phyloP scores from a whole-genome alignment of 2,329 filamentous ascomycete species.

The Aureobasidium mangrovei region DNA sequence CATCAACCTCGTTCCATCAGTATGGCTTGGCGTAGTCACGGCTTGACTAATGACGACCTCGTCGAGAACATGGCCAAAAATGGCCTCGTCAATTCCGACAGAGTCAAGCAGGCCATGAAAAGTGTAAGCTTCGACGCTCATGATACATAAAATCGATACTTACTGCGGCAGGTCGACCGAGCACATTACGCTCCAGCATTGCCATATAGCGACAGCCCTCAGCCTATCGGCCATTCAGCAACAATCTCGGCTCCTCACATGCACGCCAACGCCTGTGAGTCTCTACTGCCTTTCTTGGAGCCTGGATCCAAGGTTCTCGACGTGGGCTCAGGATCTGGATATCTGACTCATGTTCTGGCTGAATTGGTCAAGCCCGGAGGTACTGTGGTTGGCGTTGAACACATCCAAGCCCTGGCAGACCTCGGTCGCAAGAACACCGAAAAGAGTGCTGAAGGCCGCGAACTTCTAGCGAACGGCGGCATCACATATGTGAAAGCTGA shows the following conservation, averaged over 20 bases:
- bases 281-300: constrained; percentile 49
- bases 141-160: not conserved
- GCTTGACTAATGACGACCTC: constrained; percentile 62
- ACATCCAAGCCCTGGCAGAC: constrained; percentile 39
- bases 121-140: constrained; percentile 40
- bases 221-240: constrained; percentile 56
- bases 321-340: constrained; percentile 48
- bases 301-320: constrained; percentile 43
- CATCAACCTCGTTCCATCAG: constrained; percentile 18
- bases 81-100: constrained; percentile 60
- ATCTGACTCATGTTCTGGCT: constrained; percentile 80
- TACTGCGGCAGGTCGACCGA: constrained; percentile 62
- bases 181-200: constrained; percentile 65
- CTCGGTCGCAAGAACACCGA: constrained; percentile 33
- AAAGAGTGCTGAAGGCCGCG: constrained; percentile 39
- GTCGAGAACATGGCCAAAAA: constrained; percentile 68
- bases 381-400: constrained; percentile 40
- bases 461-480: constrained; percentile 53
- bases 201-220: constrained; percentile 67
- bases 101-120: constrained; percentile 73
- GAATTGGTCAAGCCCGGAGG: constrained; percentile 55
- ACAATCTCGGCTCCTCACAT: constrained; percentile 68
- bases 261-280: constrained; percentile 58
- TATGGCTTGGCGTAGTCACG: constrained; percentile 90
- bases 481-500: constrained; percentile 69